A percentile compares a stretch with the other conserved stretches of the same genome.
Conservation (phyloP, 2,329 filamentous ascomycete genomes). For the Thermochaetoides dissita region DNA sequence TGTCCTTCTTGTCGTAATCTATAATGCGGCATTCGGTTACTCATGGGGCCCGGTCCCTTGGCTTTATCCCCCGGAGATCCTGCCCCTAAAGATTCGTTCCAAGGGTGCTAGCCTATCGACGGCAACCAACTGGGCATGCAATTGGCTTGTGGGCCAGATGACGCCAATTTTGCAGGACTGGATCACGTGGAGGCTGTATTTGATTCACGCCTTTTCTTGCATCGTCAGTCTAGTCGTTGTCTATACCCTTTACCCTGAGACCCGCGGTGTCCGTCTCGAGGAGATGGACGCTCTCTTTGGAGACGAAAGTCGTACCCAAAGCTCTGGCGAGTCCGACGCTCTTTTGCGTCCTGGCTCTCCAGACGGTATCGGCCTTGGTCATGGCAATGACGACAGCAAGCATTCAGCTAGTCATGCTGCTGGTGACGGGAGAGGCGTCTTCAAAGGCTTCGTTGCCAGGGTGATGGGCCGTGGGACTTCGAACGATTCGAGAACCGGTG, state of each 20-base stretch:
- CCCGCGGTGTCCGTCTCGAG: slow-evolving; percentile 83
- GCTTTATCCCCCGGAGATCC: slow-evolving; percentile 96
- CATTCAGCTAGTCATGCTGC: slow-evolving; percentile 7
- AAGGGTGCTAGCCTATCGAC: slow-evolving; percentile 95
- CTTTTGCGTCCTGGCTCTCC: slow-evolving; percentile 68
- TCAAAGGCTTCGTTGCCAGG: slow-evolving; percentile 36
- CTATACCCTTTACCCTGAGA: slow-evolving; percentile 95
- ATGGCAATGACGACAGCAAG: slow-evolving; percentile 35
- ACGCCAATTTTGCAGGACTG: slow-evolving; percentile 84
- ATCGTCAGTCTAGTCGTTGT: slow-evolving; percentile 91
- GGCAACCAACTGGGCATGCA: slow-evolving; percentile 95
- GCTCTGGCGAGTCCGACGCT: slow-evolving; percentile 67
- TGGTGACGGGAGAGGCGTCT: slow-evolving; percentile 14
- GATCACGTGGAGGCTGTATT: slow-evolving; percentile 87
- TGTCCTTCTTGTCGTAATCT: slow-evolving; percentile 92
- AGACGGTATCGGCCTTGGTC: slow-evolving; percentile 16
- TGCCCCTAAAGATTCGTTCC: slow-evolving; percentile 88
- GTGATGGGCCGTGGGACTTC: slow-evolving; percentile 26
- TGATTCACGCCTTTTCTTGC: slow-evolving; percentile 95
- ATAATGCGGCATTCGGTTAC: slow-evolving; percentile 93
- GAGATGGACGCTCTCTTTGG: slow-evolving; percentile 95
- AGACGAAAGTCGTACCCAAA: slow-evolving; percentile 70
- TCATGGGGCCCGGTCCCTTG: slow-evolving; percentile 94
- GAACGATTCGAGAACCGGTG: slow-evolving; percentile 21
- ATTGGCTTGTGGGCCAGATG: slow-evolving; percentile 92